phyloP scores from a whole-genome alignment of 73 alveolate species.

The Uronychia setigera region DNA sequence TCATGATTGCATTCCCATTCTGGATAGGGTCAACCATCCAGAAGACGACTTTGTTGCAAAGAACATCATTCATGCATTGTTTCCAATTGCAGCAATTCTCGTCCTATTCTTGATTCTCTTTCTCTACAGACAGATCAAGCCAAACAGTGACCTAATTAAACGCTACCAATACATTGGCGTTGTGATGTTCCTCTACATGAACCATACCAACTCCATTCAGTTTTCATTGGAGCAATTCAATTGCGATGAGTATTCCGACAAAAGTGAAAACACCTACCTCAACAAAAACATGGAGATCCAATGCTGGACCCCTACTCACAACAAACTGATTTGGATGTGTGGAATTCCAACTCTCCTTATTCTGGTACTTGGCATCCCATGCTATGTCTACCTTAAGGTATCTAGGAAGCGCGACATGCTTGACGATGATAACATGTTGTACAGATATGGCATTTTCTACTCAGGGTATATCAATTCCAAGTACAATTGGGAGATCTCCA shows the following conservation, averaged over 20 bases:
- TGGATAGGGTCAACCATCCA: background rate
- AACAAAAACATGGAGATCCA: background rate
- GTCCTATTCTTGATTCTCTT: background rate
- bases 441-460: background rate
- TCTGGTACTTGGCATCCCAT: background rate
- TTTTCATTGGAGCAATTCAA: background rate
- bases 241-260: background rate
- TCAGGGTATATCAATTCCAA: background rate
- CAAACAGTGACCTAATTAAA: background rate
- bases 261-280: background rate
- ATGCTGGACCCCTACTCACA: background rate
- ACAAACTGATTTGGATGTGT: background rate
- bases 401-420: background rate
- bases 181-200: background rate
- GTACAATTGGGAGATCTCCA: background rate
- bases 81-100: background rate
- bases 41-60: background rate
- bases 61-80: background rate
- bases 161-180: background rate
- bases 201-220: background rate
- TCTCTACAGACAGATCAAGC: background rate
- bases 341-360: background rate
- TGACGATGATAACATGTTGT: background rate
- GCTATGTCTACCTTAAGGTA: background rate
- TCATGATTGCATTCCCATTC: background rate